phyloP scores from a whole-genome alignment of 2,329 filamentous ascomycete species.

The Penicillium sp. region DNA sequence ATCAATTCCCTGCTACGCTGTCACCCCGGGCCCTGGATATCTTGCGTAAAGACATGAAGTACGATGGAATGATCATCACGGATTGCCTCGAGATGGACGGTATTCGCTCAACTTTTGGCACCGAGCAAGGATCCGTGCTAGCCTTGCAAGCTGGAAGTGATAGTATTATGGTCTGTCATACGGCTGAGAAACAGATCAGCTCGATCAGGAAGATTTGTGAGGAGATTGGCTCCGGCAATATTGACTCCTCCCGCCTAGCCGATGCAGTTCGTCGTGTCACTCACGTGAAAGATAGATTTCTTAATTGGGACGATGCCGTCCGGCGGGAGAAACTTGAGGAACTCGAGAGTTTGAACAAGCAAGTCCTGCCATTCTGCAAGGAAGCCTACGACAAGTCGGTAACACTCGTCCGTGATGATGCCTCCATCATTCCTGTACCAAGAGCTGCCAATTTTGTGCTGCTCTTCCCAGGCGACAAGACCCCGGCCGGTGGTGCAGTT shows the following conservation, averaged over 20 bases:
- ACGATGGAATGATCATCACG: slow-evolving; percentile 41
- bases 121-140: slow-evolving; percentile 37
- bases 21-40: slow-evolving; percentile 34
- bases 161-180: slow-evolving; percentile 44
- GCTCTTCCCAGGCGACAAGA: slow-evolving; percentile 34
- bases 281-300: slow-evolving; percentile 33
- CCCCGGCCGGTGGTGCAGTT: slow-evolving; percentile 32
- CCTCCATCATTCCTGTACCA: slow-evolving; percentile 28
- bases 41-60: slow-evolving; percentile 39
- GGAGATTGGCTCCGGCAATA: slow-evolving; percentile 31
- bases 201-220: slow-evolving; percentile 36
- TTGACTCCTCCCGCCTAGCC: slow-evolving; percentile 28
- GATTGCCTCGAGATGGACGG: slow-evolving; percentile 45
- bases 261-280: slow-evolving; percentile 32
- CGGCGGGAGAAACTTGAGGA: slow-evolving; percentile 11
- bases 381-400: slow-evolving; percentile 36
- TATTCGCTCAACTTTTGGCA: slow-evolving; percentile 37
- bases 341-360: slow-evolving; percentile 21
- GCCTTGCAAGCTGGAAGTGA: slow-evolving; percentile 41
- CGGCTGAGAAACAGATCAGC: slow-evolving; percentile 36
- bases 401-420: slow-evolving; percentile 35
- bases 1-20: slow-evolving; percentile 37
- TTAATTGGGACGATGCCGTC: slow-evolving; percentile 29
- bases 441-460: slow-evolving; percentile 28
- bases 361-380: slow-evolving; percentile 24